Conservation (phyloP, 75 land plant species). For the Pinus tabuliformis region DNA sequence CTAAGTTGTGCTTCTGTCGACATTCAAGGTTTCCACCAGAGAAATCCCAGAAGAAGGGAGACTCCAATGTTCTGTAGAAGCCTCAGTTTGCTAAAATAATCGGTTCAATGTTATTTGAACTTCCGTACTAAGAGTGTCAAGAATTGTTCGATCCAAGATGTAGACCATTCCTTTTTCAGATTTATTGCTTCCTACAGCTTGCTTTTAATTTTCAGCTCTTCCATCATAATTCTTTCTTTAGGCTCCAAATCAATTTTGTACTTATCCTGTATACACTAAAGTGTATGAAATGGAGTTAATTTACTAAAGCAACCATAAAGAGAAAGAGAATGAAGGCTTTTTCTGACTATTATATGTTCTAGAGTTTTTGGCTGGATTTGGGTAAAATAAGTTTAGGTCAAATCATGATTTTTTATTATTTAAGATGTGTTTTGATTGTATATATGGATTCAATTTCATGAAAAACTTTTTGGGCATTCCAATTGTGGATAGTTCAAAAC, state of each 20-base stretch:
- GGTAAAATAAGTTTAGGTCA: too few relatives aligned
- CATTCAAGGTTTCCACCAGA: conserved; percentile 25
- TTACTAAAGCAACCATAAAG: too few relatives aligned
- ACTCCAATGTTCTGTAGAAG: conserved; percentile 15
- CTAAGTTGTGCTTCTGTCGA: neutral
- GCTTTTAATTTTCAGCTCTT: neutral
- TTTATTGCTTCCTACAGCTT: conserved; percentile 11
- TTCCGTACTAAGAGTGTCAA: conserved; percentile 21
- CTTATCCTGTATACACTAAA: neutral
- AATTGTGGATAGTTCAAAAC: neutral
- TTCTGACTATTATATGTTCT: neutral
- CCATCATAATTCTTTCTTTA: neutral
- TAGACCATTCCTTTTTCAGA: conserved; percentile 20
- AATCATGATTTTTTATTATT: too few relatives aligned
- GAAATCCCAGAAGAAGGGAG: conserved; percentile 19
- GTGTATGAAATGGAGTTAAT: neutral
- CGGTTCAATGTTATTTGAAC: conserved; percentile 17
- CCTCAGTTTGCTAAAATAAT: conserved; percentile 23
- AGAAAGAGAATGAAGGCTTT: too few relatives aligned
- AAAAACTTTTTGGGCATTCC: too few relatives aligned
- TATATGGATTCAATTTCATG: too few relatives aligned
- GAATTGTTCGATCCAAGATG: conserved; percentile 29
- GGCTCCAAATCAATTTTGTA: neutral
- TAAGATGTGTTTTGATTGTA: too few relatives aligned
- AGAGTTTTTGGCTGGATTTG: too few relatives aligned